These are phyloP conservation scores for Peronospora tabacina DNA, from an alignment of 352 stramenopile species.

Conservation along the genomic window DNA sequence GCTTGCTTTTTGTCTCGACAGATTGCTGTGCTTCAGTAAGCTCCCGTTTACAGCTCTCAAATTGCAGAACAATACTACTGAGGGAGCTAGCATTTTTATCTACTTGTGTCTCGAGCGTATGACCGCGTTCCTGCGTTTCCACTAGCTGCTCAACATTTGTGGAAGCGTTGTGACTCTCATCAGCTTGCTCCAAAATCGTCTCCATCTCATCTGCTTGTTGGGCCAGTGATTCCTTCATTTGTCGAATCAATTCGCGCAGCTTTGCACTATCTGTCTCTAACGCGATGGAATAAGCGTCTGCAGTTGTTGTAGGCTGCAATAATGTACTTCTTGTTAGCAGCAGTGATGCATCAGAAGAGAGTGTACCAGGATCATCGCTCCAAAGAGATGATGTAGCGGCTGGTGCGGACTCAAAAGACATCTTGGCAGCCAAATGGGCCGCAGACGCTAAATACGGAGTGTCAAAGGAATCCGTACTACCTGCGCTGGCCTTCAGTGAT, in stretches of 20 bases:
- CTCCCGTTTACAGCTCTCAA: constrained; percentile 38
- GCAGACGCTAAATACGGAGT: constrained; percentile 17
- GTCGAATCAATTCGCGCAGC: constrained; percentile 60
- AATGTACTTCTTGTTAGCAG: constrained; percentile 42
- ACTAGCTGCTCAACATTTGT: constrained; percentile 25
- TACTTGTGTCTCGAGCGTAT: constrained; percentile 37
- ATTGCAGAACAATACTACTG: constrained; percentile 12
- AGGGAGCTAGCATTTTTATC: constrained; percentile 8
- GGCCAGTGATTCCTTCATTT: constrained; percentile 64
- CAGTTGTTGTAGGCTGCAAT: not conserved
- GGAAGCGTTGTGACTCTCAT: constrained; percentile 11
- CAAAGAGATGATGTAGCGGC: constrained; percentile 45
- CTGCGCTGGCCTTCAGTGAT: constrained; percentile 35
- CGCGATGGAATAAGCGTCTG: constrained; percentile 8
- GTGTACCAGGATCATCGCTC: constrained; percentile 56
- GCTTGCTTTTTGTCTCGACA: constrained; percentile 38
- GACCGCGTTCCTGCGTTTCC: constrained; percentile 35
- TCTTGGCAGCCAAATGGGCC: constrained; percentile 8
- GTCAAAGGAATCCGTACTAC: constrained; percentile 46
- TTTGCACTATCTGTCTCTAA: constrained; percentile 55
- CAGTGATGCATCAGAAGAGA: constrained; percentile 46
- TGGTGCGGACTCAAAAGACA: constrained; percentile 11
- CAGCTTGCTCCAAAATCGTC: constrained; percentile 4
- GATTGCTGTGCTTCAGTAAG: constrained; percentile 34
- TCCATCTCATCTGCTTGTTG: constrained; percentile 38